Percentiles rank a stretch among this genome's conserved stretches.
Evolutionary conservation across 1,139 yeast genomes (phyloP).

Genomic region (Blastobotrys arbuscula): DNA sequence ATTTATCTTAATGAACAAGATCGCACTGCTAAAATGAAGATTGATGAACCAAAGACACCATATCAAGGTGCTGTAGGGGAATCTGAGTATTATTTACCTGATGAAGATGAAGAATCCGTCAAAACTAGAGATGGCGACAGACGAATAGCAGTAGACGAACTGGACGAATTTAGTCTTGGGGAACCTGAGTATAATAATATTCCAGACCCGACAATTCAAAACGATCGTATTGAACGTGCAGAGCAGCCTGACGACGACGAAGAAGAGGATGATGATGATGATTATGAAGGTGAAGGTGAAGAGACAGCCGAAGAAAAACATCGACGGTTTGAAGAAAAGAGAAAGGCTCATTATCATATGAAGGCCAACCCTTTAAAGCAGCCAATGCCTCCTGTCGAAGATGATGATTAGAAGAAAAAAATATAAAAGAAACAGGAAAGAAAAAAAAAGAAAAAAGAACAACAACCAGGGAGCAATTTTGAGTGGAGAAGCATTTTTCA

Average conservation of each 20-base stretch:
- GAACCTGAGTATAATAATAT: conserved; percentile 37
- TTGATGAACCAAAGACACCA: conserved; percentile 97
- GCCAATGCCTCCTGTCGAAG: conserved; percentile 25
- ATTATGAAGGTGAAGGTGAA: conserved; percentile 37
- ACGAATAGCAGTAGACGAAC: conserved; percentile 35
- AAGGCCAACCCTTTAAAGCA: conserved; percentile 45
- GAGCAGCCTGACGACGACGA: conserved; percentile 39
- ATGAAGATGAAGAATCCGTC: conserved; percentile 52
- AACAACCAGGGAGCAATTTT: too few relatives aligned
- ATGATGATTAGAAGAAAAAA: conserved; percentile 22
- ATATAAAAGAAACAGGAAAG: too few relatives aligned
- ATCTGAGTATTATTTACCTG: conserved; percentile 72
- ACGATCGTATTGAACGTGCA: conserved; percentile 25
- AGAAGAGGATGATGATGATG: conserved; percentile 37
- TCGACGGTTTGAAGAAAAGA: conserved; percentile 61
- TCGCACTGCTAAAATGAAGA: conserved; percentile 69
- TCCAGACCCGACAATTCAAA: conserved; percentile 24
- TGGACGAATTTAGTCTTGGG: conserved; percentile 49
- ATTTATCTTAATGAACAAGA: conserved; percentile 62
- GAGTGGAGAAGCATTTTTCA: neutral
- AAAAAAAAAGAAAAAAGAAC: too few relatives aligned
- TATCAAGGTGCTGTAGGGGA: conserved; percentile 92
- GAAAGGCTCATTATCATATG: conserved; percentile 72
- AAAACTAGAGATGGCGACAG: conserved; percentile 34
- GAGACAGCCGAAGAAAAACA: conserved; percentile 63